Base-by-base conservation (phyloP, 192 early-diverging fungal genomes). In the Chytriomyces confervae region DNA sequence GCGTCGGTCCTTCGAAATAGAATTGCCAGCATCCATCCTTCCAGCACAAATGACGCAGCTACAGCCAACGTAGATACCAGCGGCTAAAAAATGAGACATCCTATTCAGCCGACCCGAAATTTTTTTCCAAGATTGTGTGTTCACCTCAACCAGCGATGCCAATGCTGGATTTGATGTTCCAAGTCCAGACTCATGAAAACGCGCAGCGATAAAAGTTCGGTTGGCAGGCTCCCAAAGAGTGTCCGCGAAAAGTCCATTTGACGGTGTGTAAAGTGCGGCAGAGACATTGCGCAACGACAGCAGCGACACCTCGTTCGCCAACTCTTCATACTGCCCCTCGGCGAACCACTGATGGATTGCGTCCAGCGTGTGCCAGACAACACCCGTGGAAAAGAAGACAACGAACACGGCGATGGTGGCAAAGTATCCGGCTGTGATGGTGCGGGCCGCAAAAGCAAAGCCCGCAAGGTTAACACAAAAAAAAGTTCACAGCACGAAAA, bases 281-380 rank as follows among this genome's bases (percentile, higher is more conserved):
- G 53, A 57, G 13, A 57, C 13, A 5, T 57, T 57, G 53, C 53
- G 13, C 13, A 20, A 57, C 53, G 53, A 57, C 16, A 20, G 16
- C 20, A 57, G 53, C 20, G 53, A 57, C 53, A 57, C 16, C 3
- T n/a, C 20, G 1, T 13, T 20, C 53, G 53, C 53, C 53, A 57
- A n/a, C 20, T 57, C 53, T 53, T 70, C 69, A 43, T 44, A 70
- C 69, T 70, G 69, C 6, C 49, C 53, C 29, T 70, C 69, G 5
- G 49, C 69, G 50, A 70, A 70, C 69, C 69, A 70, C 7, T 29
- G 69, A 57, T 70, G 69, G 20, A 70, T 57, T 7, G 18, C 7
- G 53, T 70, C 69, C 20, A 70, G 45, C n/a, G 16, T 20, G 27
- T 70, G 69, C 50, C 69, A 70, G 1, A 70, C 18, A 13, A 44